These are phyloP conservation scores for Aspergillus novoparasiticus DNA, from an alignment of 2,329 filamentous ascomycete species.

Conservation along the genomic window DNA sequence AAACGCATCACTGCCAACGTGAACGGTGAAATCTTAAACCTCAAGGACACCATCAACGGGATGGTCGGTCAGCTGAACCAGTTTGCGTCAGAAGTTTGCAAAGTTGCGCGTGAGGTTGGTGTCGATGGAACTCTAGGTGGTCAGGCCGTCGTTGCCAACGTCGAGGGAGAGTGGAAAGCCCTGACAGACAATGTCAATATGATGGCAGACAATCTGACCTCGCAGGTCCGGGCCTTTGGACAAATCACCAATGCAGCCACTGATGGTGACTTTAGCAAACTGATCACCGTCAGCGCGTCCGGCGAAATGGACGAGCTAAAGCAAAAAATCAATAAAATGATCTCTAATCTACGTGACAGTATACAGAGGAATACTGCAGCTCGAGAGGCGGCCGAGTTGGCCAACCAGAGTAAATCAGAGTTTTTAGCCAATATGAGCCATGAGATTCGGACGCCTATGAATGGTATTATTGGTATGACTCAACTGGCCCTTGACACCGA, in stretches of 20 bases:
- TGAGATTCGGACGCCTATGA: conserved; percentile 96
- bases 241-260: conserved; percentile 97
- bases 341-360: conserved; percentile 90
- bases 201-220: conserved; percentile 84
- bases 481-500: conserved; percentile 94
- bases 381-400: conserved; percentile 91
- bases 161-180: conserved; percentile 95
- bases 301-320: conserved; percentile 99
- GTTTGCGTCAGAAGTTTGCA: conserved; percentile 94
- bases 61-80: conserved; percentile 95
- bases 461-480: conserved; percentile 97
- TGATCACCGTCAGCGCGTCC: conserved; percentile 94
- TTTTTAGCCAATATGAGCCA: conserved; percentile 99
- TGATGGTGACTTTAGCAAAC: conserved; percentile 94
- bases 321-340: conserved; percentile 99
- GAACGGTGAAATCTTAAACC: conserved; percentile 87
- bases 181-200: conserved; percentile 97
- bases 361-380: conserved; percentile 96
- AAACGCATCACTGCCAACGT: conserved; percentile 94
- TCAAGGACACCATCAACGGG: conserved; percentile 98
- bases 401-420: conserved; percentile 97
- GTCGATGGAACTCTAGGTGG: conserved; percentile 98
- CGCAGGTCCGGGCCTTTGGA: conserved; percentile 95
- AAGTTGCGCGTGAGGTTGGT: conserved; percentile 93
- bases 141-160: conserved; percentile 91